phyloP scores from a whole-genome alignment of 208 protist species.

The Porcisia deanei region DNA sequence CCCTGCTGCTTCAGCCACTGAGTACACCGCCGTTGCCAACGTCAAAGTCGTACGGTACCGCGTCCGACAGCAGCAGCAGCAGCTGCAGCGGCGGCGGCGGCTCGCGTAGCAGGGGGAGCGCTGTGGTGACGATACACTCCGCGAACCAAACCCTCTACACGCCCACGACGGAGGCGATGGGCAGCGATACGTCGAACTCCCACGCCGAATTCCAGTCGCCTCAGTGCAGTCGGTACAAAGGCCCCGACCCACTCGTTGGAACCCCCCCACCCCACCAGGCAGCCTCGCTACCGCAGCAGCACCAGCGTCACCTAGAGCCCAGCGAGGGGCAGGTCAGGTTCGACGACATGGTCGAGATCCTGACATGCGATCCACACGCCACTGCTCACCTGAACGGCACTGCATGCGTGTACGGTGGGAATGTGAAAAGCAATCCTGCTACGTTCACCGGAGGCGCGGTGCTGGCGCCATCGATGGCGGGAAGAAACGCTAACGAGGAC shows the following conservation, averaged over 20 bases:
- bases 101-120: constrained; percentile 6
- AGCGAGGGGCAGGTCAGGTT: neutral
- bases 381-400: neutral
- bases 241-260: too few species aligned
- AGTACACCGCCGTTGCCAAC: neutral
- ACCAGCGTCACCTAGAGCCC: neutral
- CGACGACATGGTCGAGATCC: neutral
- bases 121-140: neutral
- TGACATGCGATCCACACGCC: neutral
- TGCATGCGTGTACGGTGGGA: neutral
- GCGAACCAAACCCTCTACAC: neutral
- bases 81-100: constrained; percentile 1
- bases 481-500: neutral
- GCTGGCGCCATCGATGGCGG: neutral
- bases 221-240: neutral
- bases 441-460: neutral
- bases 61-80: constrained; percentile 14
- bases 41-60: constrained; percentile 22
- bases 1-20: constrained; percentile 7
- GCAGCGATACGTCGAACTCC: neutral
- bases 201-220: neutral
- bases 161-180: neutral
- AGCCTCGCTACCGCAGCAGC: neutral
- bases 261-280: too few species aligned
- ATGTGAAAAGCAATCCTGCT: neutral